Conservation (phyloP, 176 grass and related monocot species). For the Puccinellia tenuiflora region DNA sequence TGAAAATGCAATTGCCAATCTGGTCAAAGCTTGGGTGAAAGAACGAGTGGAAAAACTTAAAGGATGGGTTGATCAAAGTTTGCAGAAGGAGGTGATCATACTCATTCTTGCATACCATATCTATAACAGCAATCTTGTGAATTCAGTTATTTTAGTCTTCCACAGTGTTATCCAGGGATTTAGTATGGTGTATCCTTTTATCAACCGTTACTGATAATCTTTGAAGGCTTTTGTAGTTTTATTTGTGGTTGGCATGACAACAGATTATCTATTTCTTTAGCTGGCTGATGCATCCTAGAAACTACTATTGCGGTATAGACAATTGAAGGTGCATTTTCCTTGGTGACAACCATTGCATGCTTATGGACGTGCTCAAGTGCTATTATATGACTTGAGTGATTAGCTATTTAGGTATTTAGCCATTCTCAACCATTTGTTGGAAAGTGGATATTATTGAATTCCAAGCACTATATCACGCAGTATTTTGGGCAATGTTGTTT, state of each 20-base stretch:
- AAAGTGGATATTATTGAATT: conserved; percentile 7
- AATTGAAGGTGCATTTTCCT: not conserved
- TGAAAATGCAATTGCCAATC: conserved; percentile 58
- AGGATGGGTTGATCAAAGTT: conserved; percentile 51
- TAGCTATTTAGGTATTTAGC: conserved; percentile 7
- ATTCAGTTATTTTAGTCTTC: not conserved
- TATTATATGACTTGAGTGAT: not conserved
- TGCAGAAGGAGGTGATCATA: conserved; percentile 62
- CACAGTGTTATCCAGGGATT: not conserved
- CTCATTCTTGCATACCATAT: conserved; percentile 14
- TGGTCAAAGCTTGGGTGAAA: conserved; percentile 74
- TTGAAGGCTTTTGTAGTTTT: not conserved
- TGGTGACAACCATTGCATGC: not conserved
- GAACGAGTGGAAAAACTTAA: conserved; percentile 54
- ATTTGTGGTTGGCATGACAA: not conserved
- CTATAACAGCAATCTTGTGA: not conserved
- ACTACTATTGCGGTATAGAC: not conserved
- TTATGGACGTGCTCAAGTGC: not conserved
- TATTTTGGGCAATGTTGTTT: conserved; percentile 40
- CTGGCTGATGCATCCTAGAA: not conserved
- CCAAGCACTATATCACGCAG: conserved; percentile 29
- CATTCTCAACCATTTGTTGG: conserved; percentile 10
- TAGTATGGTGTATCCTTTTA: not conserved
- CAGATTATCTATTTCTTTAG: not conserved
- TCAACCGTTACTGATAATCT: not conserved